A percentile compares a stretch with the other conserved stretches of the same genome.
Conservation (phyloP, 495 filamentous ascomycete species). For the Neurospora africana region DNA sequence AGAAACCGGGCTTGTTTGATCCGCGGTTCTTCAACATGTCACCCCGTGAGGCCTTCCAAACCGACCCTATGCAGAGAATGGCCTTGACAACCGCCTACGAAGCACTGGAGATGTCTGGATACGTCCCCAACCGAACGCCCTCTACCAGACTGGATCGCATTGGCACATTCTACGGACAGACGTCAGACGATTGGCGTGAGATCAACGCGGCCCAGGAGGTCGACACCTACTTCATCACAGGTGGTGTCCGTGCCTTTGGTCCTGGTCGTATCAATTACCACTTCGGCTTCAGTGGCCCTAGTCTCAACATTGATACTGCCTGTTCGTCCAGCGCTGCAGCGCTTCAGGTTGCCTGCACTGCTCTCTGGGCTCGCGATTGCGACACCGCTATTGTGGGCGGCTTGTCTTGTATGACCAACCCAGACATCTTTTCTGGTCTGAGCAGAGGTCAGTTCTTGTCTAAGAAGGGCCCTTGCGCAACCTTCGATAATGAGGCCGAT, state of each 20-base stretch:
- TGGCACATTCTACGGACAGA: conserved; percentile 88
- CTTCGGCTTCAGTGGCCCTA: conserved; percentile 82
- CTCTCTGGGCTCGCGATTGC: conserved; percentile 71
- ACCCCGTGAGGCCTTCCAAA: conserved; percentile 78
- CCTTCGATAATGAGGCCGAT: conserved; percentile 66
- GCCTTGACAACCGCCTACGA: conserved; percentile 80
- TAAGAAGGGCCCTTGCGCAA: conserved; percentile 68
- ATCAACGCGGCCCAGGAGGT: conserved; percentile 84
- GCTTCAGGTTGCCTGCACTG: conserved; percentile 73
- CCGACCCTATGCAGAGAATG: conserved; percentile 82
- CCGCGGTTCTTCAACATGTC: conserved; percentile 94
- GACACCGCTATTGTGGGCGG: conserved; percentile 80
- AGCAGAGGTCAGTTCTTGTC: conserved; percentile 76
- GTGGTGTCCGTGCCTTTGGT: conserved; percentile 76
- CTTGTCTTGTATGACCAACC: conserved; percentile 67
- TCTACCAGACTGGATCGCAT: conserved; percentile 76
- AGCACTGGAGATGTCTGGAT: conserved; percentile 83
- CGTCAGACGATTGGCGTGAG: conserved; percentile 86
- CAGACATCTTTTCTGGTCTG: conserved; percentile 76
- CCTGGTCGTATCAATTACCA: conserved; percentile 80
- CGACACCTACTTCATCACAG: conserved; percentile 89
- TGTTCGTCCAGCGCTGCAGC: conserved; percentile 81
- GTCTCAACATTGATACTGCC: conserved; percentile 78
- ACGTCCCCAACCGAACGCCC: conserved; percentile 75
- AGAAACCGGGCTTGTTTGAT: conserved; percentile 78